Conservation (phyloP, 2,329 filamentous ascomycete species). For the Penicillium corylophilum region DNA sequence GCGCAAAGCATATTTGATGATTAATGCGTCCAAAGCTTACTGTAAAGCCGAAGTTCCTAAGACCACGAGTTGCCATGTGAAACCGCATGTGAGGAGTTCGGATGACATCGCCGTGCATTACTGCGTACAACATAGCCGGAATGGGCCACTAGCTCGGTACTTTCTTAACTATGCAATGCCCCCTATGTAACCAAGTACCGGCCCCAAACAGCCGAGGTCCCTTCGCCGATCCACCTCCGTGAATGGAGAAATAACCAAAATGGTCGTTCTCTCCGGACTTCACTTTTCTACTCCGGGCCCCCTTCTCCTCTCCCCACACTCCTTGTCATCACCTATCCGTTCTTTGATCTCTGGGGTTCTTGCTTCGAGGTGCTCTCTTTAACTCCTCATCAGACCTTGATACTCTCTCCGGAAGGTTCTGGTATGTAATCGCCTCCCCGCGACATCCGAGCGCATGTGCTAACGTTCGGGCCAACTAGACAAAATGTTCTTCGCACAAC, state of each 20-base stretch:
- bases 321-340: conserved; percentile 8
- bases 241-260: conserved; percentile 15
- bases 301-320: conserved; percentile 11
- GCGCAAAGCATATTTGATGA: neutral
- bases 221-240: neutral
- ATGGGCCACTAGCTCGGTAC: conserved; percentile 11
- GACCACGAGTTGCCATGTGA: conserved; percentile 14
- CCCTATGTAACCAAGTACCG: conserved; percentile 9
- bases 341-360: conserved; percentile 30
- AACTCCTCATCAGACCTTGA: neutral
- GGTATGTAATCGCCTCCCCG: neutral
- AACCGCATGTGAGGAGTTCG: conserved; percentile 15
- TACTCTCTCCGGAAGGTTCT: neutral
- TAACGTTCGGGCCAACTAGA: neutral
- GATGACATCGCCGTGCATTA: conserved; percentile 12
- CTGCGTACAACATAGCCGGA: neutral
- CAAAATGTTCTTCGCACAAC: conserved; percentile 41
- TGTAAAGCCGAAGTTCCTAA: neutral
- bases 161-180: neutral
- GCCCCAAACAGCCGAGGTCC: conserved; percentile 19
- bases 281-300: conserved; percentile 12
- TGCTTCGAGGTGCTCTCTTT: conserved; percentile 35
- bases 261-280: conserved; percentile 20
- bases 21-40: neutral
- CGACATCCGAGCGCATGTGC: conserved; percentile 3